phyloP scores from a whole-genome alignment of 257 asterid genomes.

The Haberlea rhodopensis region DNA sequence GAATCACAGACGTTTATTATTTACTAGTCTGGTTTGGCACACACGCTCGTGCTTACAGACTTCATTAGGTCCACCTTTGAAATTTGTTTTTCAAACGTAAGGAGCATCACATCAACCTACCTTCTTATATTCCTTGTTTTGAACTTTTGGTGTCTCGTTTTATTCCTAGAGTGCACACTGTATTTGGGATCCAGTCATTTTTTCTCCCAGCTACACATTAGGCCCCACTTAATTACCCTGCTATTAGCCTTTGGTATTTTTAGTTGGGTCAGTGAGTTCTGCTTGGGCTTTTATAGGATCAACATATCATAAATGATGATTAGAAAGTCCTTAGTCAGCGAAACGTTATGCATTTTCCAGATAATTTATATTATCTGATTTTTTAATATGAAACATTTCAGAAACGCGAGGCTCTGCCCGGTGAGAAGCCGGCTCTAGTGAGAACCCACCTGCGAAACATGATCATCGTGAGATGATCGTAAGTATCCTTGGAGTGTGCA shows the following conservation, averaged over 20 bases:
- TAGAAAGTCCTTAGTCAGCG: neutral
- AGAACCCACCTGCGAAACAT: constrained; percentile 51
- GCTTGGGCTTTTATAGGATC: no score
- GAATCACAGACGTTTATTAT: neutral
- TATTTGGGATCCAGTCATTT: no score
- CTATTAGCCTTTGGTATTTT: no score
- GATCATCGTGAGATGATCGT: constrained; percentile 57
- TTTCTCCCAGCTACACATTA: no score
- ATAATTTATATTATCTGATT: neutral
- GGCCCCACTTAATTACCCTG: no score
- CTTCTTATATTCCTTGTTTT: neutral
- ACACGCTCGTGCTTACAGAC: no score
- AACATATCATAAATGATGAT: no score
- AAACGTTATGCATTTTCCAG: neutral
- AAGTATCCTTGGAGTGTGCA: constrained; percentile 48
- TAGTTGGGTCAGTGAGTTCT: no score
- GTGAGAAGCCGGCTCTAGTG: constrained; percentile 53
- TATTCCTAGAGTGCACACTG: no score
- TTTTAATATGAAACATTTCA: constrained; percentile 8
- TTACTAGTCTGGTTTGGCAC: no score
- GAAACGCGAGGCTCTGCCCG: constrained; percentile 52
- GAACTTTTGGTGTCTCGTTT: neutral
- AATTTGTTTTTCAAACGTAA: no score
- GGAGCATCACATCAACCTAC: neutral
- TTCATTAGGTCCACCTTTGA: neutral